Evolutionary conservation across 257 asterid species (phyloP).

Genomic region (Nicotiana attenuata): DNA sequence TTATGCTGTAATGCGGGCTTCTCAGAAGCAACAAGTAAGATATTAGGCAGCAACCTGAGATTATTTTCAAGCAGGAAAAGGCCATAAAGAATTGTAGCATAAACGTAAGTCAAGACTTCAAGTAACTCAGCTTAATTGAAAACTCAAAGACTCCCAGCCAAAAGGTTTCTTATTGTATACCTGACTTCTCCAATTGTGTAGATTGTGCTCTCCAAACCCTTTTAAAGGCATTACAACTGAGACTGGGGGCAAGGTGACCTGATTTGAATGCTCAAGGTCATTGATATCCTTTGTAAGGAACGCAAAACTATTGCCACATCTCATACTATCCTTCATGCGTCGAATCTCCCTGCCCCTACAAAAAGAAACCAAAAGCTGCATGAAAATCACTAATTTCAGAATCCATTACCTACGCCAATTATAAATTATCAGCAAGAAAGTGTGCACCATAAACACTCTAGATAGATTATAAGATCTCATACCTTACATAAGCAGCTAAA

Average conservation of each 20-base stretch:
- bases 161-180: slow-evolving; percentile 30
- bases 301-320: slow-evolving; percentile 66
- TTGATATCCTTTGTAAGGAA: slow-evolving; percentile 66
- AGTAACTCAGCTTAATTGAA: background rate
- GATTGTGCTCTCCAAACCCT: slow-evolving; percentile 97
- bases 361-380: slow-evolving; percentile 16
- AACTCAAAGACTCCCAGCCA: background rate
- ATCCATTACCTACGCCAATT: slow-evolving; percentile 7
- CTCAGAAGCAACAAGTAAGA: background rate
- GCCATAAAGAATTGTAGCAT: background rate
- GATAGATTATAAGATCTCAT: slow-evolving; percentile 6
- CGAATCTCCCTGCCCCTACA: slow-evolving; percentile 82
- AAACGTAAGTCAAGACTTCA: background rate
- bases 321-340: slow-evolving; percentile 45
- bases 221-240: slow-evolving; percentile 96
- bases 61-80: background rate
- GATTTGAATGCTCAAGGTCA: slow-evolving; percentile 80
- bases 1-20: background rate
- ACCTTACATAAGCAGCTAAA: slow-evolving; percentile 92
- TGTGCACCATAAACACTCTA: background rate
- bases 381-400: slow-evolving; percentile 10
- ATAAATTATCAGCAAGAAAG: background rate
- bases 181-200: slow-evolving; percentile 98
- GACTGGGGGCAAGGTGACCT: slow-evolving; percentile 78
- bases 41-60: background rate